Base-by-base conservation (phyloP, 2,329 filamentous ascomycete genomes). In the Mycosphaerelloides madeirae region DNA sequence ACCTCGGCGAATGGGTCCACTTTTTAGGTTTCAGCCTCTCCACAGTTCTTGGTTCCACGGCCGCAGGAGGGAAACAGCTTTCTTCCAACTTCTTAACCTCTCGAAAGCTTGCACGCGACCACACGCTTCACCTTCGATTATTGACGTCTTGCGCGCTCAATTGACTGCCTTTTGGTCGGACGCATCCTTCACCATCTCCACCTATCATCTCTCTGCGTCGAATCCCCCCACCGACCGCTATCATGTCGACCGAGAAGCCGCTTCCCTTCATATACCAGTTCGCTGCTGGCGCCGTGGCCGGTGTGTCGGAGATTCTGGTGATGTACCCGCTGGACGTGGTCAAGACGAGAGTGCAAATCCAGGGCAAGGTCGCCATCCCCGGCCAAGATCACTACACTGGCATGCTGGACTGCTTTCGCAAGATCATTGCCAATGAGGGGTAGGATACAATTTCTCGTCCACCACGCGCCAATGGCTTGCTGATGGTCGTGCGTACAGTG, bases 321-420 rank as follows among this genome's bases (percentile, higher is more conserved):
- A 96, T 90, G 93, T 98, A 98, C 76, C 93, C 93, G 58, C 78
- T 98, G 68, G 93, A 98, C 68, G 93, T 98, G 47, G 88, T 97
- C 69, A 97, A 97, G 80, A 97, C 93, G 55, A 79, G 91, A 84
- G 85, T 95, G 86, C 50, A 54, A 52, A 53, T 49, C 50, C 61
- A 95, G 87, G 84, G 84, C 61, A 78, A 75, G 56, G 58, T 61
- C 14, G 56, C 62, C 9, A 80, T 76, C 33, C 73, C 76, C 16
- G 87, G 88, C 48, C 83, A 83, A 55, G 93, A 97, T 61, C 75
- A 79, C 58, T 97, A 98, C 79, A 95, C 81, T 74, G 88, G 93
- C 77, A 98, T 97, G 89, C 65, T 96, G 48, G 93, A 98, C 71
- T 97, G 91, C 77, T 95, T 98, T 77, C 78, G 81, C 65, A 98